phyloP scores from a whole-genome alignment of 2,329 filamentous ascomycete species.

The Alternaria solani region DNA sequence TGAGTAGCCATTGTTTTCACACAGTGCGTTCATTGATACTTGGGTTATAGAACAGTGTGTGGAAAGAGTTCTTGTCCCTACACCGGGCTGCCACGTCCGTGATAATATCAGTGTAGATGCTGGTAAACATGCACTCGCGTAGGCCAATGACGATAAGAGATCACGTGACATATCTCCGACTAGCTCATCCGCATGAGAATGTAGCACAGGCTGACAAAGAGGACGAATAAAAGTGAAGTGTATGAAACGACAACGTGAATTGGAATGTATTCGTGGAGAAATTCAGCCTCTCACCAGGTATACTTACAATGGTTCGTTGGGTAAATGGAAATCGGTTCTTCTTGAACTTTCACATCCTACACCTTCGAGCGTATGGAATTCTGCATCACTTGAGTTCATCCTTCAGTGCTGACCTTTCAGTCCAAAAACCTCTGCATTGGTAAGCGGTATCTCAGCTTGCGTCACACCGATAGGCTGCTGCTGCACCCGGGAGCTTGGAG shows the following conservation, averaged over 20 bases:
- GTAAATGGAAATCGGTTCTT: background rate
- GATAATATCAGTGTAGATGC: background rate
- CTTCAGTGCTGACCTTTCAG: background rate
- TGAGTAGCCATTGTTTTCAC: background rate
- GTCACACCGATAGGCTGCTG: background rate
- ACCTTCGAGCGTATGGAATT: no score
- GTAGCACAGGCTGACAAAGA: background rate
- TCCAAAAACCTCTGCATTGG: background rate
- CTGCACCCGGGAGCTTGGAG: background rate
- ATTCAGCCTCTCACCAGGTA: background rate
- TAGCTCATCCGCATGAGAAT: background rate
- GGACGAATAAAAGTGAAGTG: rapidly evolving
- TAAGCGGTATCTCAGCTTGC: background rate
- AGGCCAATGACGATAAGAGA: background rate
- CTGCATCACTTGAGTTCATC: background rate
- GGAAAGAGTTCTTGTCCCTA: background rate
- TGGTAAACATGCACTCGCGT: background rate
- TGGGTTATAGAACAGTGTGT: background rate
- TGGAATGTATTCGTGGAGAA: background rate
- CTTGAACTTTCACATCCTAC: background rate
- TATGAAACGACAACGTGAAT: background rate
- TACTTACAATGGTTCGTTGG: background rate
- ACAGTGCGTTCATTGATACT: background rate
- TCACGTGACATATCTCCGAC: no score
- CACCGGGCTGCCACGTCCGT: background rate